Percentiles rank a stretch among this genome's conserved stretches.
Conservation (phyloP, 179 eudicot genomes). For the Corrigiola litoralis region DNA sequence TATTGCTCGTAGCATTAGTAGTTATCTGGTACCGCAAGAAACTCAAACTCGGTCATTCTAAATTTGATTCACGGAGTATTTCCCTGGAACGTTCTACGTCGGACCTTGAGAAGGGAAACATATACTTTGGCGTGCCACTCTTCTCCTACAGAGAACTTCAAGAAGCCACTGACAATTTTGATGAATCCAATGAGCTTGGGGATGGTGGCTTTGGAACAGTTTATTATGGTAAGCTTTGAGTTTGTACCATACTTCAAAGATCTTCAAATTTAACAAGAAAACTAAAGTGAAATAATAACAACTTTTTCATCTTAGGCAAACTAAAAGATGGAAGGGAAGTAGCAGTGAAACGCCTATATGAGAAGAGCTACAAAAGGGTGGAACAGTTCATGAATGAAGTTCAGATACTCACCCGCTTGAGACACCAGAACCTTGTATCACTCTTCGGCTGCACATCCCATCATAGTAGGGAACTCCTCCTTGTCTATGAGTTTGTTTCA, state of each 20-base stretch:
- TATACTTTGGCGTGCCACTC: constrained; percentile 52
- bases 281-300: background rate
- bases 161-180: constrained; percentile 68
- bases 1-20: constrained; percentile 8
- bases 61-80: constrained; percentile 22
- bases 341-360: constrained; percentile 76
- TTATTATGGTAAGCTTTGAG: constrained; percentile 55
- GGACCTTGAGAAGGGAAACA: constrained; percentile 40
- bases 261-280: background rate
- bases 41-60: constrained; percentile 4
- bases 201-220: constrained; percentile 89
- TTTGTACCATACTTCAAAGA: no score
- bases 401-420: constrained; percentile 53
- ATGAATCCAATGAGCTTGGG: constrained; percentile 61
- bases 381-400: constrained; percentile 77
- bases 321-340: constrained; percentile 79
- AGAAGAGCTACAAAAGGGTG: constrained; percentile 62
- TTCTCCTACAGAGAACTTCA: constrained; percentile 66
- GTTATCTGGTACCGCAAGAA: constrained; percentile 10
- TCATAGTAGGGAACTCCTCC: constrained; percentile 56
- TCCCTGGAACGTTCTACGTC: constrained; percentile 36
- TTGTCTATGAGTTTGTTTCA: constrained; percentile 74
- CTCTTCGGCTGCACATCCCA: constrained; percentile 77
- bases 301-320: constrained; percentile 35
- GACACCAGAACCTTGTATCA: constrained; percentile 63